phyloP scores from a whole-genome alignment of 2,329 filamentous ascomycete genomes.

The Verticillium isaacii region DNA sequence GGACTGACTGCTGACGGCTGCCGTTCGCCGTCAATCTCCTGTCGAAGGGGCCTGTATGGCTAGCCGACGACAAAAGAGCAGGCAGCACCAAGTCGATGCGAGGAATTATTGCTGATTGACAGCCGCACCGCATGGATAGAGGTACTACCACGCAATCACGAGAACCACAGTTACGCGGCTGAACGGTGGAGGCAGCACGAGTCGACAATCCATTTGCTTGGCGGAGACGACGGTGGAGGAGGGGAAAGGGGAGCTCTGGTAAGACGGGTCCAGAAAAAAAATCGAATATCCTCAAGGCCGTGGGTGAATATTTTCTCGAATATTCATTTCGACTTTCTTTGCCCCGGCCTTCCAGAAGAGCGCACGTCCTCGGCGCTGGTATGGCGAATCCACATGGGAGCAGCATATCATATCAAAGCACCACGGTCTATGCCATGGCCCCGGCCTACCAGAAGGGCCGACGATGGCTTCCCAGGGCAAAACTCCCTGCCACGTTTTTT shows the following conservation, averaged over 20 bases:
- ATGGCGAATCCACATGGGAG: background rate
- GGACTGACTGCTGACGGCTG: background rate
- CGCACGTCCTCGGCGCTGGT: background rate
- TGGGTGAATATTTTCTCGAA: background rate
- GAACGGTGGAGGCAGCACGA: background rate
- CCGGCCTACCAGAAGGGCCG: background rate
- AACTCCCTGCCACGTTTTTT: background rate
- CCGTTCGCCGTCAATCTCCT: background rate
- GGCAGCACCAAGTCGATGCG: background rate
- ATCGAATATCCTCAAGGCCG: background rate
- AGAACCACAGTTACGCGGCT: background rate
- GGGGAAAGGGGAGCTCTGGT: background rate
- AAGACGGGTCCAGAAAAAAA: background rate
- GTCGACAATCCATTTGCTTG: background rate
- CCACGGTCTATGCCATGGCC: background rate
- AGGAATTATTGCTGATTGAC: background rate
- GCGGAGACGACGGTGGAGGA: background rate
- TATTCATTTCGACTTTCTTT: background rate
- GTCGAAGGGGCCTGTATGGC: background rate
- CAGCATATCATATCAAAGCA: background rate
- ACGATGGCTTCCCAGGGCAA: background rate
- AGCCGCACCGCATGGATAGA: background rate
- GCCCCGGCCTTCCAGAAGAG: background rate
- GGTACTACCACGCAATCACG: background rate
- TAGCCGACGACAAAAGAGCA: background rate